Evolutionary conservation across 805 yeast species (phyloP), one percentile per base, ranked within the genome.

Genomic region (Pichia scutulata): DNA sequence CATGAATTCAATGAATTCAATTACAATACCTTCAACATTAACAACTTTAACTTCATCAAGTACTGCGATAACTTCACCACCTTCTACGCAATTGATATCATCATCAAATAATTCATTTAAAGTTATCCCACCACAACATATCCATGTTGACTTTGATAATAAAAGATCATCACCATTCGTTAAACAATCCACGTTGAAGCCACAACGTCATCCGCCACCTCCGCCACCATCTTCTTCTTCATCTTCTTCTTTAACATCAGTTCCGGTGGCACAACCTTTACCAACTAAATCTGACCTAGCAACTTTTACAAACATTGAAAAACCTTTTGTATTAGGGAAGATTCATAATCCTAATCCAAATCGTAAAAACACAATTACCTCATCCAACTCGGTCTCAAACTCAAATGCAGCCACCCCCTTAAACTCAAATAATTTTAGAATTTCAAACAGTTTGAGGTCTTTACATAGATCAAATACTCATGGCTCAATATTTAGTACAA

Each of bases 101-200:
- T 26, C 42, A 9, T 25, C 58, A 4, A 55, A 49, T 50, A 6
- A 50, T 41, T 70, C 88, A 0, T 87, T 88, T 62, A 74, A 84
- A 52, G 82, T 88, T 1, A 75, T 88, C 9, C 68, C 90, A 30
- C 77, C 79, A 23, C 80, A 77, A n/a, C 78, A 76, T 14, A 71
- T 76, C 33, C 95, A 86, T 59, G 87, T 87, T 53, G 89, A 89
- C 64, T 88, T 88, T 61, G 93, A 88, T 58, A 80, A 84, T 57
- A 73, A 89, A 47, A 69, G 96, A 42, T 80, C 79, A 43, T 83
- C 95, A 0, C 95, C 96, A 1, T 86, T 77, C 59, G 58, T 28
- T 14, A 45, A 41, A 23, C 80, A 75, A 13, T 85, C 89, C 0
- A 89, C 89, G 0, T 48, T 53, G 10, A 36, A 51, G 16, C 53